These are phyloP conservation scores for Globisporangium echinulatum DNA, from an alignment of 352 stramenopile genomes.

Conservation along the genomic window DNA sequence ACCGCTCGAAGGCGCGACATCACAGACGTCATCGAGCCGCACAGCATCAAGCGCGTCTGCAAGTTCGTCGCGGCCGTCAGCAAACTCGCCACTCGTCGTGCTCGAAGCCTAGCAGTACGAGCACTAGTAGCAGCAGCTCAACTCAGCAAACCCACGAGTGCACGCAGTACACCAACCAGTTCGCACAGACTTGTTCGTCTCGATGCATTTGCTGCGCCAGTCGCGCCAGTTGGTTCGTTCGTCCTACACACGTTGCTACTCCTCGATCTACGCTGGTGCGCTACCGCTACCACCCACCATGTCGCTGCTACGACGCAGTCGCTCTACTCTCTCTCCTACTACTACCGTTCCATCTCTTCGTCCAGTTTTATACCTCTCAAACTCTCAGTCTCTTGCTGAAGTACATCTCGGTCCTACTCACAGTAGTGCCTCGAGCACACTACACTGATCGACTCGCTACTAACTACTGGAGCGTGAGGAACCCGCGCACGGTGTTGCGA, in stretches of 20 bases:
- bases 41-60: not conserved
- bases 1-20: conserved; percentile 1
- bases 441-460: too few relatives aligned
- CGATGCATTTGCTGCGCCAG: too few relatives aligned
- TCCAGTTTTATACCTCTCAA: not conserved
- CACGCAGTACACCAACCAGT: too few relatives aligned
- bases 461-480: conserved; percentile 88
- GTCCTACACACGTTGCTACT: too few relatives aligned
- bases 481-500: conserved; percentile 90
- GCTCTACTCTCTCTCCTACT: not conserved
- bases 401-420: too few relatives aligned
- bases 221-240: too few relatives aligned
- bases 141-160: too few relatives aligned
- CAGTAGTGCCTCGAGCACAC: too few relatives aligned
- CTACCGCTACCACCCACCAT: too few relatives aligned
- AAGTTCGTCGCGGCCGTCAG: conserved; percentile 1
- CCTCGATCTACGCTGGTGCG: too few relatives aligned
- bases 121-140: not conserved
- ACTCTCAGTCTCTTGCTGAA: not conserved
- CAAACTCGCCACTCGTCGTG: conserved; percentile 5
- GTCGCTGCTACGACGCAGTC: not conserved
- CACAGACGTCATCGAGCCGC: not conserved
- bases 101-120: not conserved
- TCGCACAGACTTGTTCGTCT: too few relatives aligned
- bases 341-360: not conserved